Evolutionary conservation across 495 filamentous ascomycete genomes (phyloP).

Genomic region (Neurospora sp.): DNA sequence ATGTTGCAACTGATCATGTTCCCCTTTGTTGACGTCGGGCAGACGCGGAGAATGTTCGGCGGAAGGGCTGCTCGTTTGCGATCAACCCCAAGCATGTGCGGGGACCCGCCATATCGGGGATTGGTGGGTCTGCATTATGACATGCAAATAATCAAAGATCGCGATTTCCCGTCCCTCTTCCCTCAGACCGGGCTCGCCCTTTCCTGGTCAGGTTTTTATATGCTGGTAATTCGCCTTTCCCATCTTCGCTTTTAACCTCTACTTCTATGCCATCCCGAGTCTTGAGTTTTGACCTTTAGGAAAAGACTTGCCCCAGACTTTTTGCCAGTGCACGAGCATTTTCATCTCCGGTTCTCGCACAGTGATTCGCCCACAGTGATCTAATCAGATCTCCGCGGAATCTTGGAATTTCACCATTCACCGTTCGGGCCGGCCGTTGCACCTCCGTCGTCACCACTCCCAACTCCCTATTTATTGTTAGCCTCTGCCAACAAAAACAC

Average conservation of each 20-base stretch:
- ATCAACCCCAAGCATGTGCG: background rate
- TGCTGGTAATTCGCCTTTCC: background rate
- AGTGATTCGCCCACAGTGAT: background rate
- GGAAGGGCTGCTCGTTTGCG: background rate
- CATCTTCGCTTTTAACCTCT: background rate
- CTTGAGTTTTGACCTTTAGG: background rate
- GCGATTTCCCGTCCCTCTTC: slow-evolving; percentile 10
- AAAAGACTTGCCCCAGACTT: background rate
- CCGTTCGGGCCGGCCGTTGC: background rate
- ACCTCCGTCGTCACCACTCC: background rate
- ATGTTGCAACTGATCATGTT: background rate
- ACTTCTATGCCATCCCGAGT: background rate
- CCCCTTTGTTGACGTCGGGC: background rate
- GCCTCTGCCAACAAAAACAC: background rate
- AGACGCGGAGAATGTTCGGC: background rate
- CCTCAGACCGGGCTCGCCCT: background rate
- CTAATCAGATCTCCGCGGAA: background rate
- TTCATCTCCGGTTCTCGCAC: background rate
- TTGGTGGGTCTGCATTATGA: slow-evolving; percentile 5
- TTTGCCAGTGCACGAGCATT: background rate
- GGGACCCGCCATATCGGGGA: background rate
- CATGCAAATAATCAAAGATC: slow-evolving; percentile 15
- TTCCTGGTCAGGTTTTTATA: background rate
- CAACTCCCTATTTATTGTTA: background rate
- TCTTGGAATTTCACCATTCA: background rate